Base-by-base conservation (phyloP, 129 eudicot species). In the Glebionis coronaria region DNA sequence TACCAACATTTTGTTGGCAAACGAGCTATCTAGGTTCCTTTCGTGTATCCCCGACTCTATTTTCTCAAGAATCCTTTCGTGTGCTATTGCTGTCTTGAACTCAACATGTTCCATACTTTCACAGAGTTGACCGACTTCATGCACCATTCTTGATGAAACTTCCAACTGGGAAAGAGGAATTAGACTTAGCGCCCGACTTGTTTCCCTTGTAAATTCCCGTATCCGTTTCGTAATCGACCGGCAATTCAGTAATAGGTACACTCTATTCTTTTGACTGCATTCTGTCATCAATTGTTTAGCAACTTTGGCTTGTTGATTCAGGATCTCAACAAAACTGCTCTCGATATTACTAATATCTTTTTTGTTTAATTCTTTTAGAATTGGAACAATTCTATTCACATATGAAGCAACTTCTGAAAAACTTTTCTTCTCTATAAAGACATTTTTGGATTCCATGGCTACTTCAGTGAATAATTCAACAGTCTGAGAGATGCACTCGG, bases 41-140 rank as follows among this genome's bases (percentile, higher is more conserved):
- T 83, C 89, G 0, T 87, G 84, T 68, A 87, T 83, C 27, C 83
- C 94, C 1, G 77, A 69, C 20, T 87, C 94, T 62, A 87, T 83
- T 58, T 78, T 87, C 74, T 83, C 81, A 63, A 87, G 62, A 70
- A 87, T 83, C 74, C 70, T 79, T 73, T 87, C 94, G 56, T 87
- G 81, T 12, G 70, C 82, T 16, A 64, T 53, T n/a, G 94, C 84
- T 23, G 89, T 76, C 60, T 73, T 83, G 54, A 83, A 87, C 74
- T 87, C 87, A 27, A 67, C 79, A 28, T 78, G 65, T 51, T 75
- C 77, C 94, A 87, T 87, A 27, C 40, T 71, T 25, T 76, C 80
- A 64, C 85, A 67, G 10, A 87, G 79, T 68, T 76, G 74, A 64
- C 19, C 68, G 35, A 87, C 27, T 21, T 83, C 84, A 27, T 83